Evolutionary conservation across 768 basidiomycete genomes (phyloP), one percentile per base, ranked within the genome.

Genomic region (Flagelloscypha sp.): DNA sequence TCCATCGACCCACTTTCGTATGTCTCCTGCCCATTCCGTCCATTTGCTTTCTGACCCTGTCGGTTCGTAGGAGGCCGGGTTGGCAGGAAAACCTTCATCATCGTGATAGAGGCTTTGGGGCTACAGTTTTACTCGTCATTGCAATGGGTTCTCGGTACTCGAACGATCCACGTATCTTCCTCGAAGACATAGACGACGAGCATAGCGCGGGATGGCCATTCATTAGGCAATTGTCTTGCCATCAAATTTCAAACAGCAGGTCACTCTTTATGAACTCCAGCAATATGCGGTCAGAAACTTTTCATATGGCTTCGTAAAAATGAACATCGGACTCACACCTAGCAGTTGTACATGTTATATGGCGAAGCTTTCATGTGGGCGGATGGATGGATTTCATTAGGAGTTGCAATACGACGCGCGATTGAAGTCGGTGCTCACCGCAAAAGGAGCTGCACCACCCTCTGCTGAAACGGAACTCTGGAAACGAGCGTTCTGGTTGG

Each of bases 81-180:
- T n/a, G n/a, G n/a, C n/a, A n/a, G 4, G 50, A 53, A 3, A 57
- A 59, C 0, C 41, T 66, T 27, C 63, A 71, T 42, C 48, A 59
- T 8, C 49, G 42, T 3, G 61, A 72, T 36, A 40, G 47, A 5
- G 48, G 52, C 5, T 84, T 84, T 48, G 67, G 66, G 0, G 56
- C 58, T 1, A 61, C 68, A 3, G 59, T 81, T 6, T 56, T 84
- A 9, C 57, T 79, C 28, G 67, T 84, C 0, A 72, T 69, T 42
- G 74, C 76, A 2, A 50, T 66, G 36, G 76, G 63, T 6, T 45
- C 65, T 1, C 55, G 70, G 11, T 67, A 49, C 36, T 50, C 60
- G 9, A 54, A 67, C 29, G 70, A 77, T 48, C 55, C 59, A 0
- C 53, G 70, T 5, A 62, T 71, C 3, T 23, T 59, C 16, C 40